phyloP scores from a whole-genome alignment of 495 filamentous ascomycete genomes.

The Aspergillus kassunensis region DNA sequence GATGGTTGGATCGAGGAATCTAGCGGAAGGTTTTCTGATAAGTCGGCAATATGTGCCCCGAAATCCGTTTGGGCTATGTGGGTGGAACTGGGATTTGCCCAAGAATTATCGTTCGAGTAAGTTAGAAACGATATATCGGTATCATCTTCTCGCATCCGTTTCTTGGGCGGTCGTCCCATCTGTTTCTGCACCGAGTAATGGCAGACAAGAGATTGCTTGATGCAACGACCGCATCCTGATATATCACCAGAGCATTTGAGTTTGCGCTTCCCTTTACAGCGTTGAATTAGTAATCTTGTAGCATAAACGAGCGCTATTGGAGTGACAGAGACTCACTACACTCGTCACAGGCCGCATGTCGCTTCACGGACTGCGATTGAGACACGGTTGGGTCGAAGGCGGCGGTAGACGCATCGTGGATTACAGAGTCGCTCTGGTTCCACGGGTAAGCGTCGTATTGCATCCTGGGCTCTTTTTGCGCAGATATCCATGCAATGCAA shows the following conservation, averaged over 20 bases:
- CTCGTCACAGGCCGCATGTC: constrained; percentile 43
- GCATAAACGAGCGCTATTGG: background rate
- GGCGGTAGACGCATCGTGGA: constrained; percentile 10
- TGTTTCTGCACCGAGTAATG: constrained; percentile 47
- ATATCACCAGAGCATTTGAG: constrained; percentile 46
- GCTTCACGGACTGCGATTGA: constrained; percentile 21
- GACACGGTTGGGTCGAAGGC: background rate
- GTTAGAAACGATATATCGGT: constrained; percentile 16
- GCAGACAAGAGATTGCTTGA: constrained; percentile 38
- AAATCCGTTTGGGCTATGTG: constrained; percentile 15
- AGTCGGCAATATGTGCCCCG: background rate
- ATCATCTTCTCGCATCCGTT: constrained; percentile 34
- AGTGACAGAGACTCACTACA: constrained; percentile 31
- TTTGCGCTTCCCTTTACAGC: constrained; percentile 38
- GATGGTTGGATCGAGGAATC: constrained; percentile 27
- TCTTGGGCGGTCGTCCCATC: constrained; percentile 48
- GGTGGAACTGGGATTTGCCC: constrained; percentile 23
- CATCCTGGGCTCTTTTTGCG: constrained; percentile 7
- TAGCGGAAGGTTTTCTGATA: constrained; percentile 22
- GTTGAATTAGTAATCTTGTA: background rate
- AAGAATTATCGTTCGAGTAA: constrained; percentile 17
- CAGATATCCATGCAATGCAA: background rate
- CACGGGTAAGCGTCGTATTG: constrained; percentile 12
- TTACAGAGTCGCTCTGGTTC: constrained; percentile 1
- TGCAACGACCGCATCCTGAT: constrained; percentile 40